Evolutionary conservation across 176 grass and related monocot species (phyloP).

Genomic region (Cenchrus purpureus): DNA sequence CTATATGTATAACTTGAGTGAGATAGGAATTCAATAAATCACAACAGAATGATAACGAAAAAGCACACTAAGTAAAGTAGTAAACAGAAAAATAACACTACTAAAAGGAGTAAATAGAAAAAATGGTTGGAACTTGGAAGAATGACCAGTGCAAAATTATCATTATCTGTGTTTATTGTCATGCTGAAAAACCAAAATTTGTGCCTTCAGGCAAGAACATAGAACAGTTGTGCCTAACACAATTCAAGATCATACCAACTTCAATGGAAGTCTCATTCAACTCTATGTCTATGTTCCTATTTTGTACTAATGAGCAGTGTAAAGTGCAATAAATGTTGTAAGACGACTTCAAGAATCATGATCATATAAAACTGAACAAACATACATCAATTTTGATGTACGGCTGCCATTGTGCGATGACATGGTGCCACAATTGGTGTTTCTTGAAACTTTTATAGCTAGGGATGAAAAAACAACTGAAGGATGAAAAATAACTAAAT

Average conservation of each 20-base stretch:
- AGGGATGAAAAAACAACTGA: too few relatives aligned
- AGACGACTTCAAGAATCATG: slow-evolving; percentile 26
- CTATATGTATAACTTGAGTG: slow-evolving; percentile 38
- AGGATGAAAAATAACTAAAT: too few relatives aligned
- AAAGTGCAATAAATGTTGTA: slow-evolving; percentile 9
- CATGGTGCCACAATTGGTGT: background rate
- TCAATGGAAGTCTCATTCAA: background rate
- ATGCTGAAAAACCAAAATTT: slow-evolving; percentile 7
- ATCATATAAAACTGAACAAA: slow-evolving; percentile 31
- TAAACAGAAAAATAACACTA: background rate
- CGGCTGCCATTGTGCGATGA: too few relatives aligned
- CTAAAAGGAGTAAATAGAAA: background rate
- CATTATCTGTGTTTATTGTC: background rate
- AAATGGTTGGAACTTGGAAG: background rate
- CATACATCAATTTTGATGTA: background rate
- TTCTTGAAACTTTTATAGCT: background rate
- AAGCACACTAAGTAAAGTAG: background rate
- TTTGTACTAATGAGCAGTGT: background rate
- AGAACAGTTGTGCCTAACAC: slow-evolving; percentile 3
- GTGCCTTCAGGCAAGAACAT: background rate
- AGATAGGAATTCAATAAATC: slow-evolving; percentile 37
- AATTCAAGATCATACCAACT: background rate
- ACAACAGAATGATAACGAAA: slow-evolving; percentile 3
- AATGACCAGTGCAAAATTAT: background rate
- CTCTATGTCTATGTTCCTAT: background rate